Percentiles rank a stretch among this genome's conserved stretches.
Conservation (phyloP, 768 basidiomycete species). For the Hericium coralloides region DNA sequence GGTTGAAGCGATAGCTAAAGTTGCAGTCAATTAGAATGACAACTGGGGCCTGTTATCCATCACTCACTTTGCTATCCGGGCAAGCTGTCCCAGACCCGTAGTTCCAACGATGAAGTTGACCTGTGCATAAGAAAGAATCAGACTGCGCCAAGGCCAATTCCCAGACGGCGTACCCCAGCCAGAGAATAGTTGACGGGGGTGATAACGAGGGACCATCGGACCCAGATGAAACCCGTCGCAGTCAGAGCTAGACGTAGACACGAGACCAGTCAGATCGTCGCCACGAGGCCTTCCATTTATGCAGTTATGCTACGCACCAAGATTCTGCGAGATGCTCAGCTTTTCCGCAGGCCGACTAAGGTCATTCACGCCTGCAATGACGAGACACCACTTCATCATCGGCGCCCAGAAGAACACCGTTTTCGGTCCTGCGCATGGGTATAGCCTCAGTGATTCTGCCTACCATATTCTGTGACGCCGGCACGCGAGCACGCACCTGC, state of each 20-base stretch:
- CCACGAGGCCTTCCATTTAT: too few relatives aligned
- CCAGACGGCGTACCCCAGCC: constrained; percentile 60
- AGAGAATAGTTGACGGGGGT: constrained; percentile 91
- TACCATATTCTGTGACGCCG: background rate
- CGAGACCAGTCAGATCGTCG: background rate
- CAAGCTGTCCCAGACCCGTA: constrained; percentile 56
- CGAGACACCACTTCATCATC: constrained; percentile 88
- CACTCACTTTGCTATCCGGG: constrained; percentile 53
- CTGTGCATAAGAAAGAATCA: constrained; percentile 19
- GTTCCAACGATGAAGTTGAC: constrained; percentile 71
- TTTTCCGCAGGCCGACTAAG: constrained; percentile 87
- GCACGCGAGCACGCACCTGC: constrained; percentile 49
- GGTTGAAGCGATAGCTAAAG: constrained; percentile 3
- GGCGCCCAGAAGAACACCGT: constrained; percentile 99
- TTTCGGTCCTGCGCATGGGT: constrained; percentile 52
- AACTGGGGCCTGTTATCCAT: background rate
- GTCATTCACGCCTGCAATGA: constrained; percentile 78
- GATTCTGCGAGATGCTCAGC: constrained; percentile 85
- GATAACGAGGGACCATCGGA: constrained; percentile 93
- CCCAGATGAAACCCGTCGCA: constrained; percentile 97
- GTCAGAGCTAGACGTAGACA: constrained; percentile 56
- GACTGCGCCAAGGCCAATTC: constrained; percentile 7
- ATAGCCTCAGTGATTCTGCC: background rate
- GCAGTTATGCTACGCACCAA: constrained; percentile 47
- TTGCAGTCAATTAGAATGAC: background rate